Evolutionary conservation across 345 rosid genomes (phyloP).

Genomic region (Citrus unshiu): DNA sequence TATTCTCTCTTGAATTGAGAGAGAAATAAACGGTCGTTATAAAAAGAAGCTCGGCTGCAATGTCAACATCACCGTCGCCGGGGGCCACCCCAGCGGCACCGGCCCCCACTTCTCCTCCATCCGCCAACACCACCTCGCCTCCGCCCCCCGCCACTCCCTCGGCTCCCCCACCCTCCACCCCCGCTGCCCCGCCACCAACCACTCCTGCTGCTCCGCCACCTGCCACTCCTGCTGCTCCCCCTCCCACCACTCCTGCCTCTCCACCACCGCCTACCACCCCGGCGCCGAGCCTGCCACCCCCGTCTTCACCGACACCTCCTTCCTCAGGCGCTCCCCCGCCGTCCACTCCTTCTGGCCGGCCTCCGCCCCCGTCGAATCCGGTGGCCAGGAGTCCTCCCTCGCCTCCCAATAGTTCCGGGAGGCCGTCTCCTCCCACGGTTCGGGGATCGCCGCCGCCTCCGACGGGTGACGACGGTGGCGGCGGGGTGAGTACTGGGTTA

Average conservation of each 20-base stretch:
- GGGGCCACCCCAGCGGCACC: slow-evolving; percentile 24
- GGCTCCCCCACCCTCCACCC: slow-evolving; percentile 31
- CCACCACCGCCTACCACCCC: slow-evolving; percentile 24
- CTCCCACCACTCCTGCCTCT: slow-evolving; percentile 32
- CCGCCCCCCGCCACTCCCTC: slow-evolving; percentile 37
- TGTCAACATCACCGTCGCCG: slow-evolving; percentile 12
- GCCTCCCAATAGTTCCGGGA: slow-evolving; percentile 23
- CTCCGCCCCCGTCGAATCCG: slow-evolving; percentile 47
- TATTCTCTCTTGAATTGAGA: not conserved
- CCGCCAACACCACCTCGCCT: slow-evolving; percentile 35
- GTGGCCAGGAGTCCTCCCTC: slow-evolving; percentile 26
- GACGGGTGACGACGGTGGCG: not conserved
- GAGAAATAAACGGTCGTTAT: not conserved
- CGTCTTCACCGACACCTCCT: slow-evolving; percentile 15
- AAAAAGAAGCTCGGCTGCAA: not conserved
- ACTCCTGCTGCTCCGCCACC: slow-evolving; percentile 32
- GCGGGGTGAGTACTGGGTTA: slow-evolving; percentile 42
- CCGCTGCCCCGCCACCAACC: too few relatives aligned
- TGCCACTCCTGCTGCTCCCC: slow-evolving; percentile 20
- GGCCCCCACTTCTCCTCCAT: slow-evolving; percentile 26
- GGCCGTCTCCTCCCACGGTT: slow-evolving; percentile 27
- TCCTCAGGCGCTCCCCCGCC: slow-evolving; percentile 20
- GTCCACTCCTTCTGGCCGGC: slow-evolving; percentile 22
- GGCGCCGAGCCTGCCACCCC: slow-evolving; percentile 13
- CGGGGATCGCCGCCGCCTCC: slow-evolving; percentile 34